Base-by-base conservation (phyloP, 768 basidiomycete genomes). In the Strobilomyces confusus region DNA sequence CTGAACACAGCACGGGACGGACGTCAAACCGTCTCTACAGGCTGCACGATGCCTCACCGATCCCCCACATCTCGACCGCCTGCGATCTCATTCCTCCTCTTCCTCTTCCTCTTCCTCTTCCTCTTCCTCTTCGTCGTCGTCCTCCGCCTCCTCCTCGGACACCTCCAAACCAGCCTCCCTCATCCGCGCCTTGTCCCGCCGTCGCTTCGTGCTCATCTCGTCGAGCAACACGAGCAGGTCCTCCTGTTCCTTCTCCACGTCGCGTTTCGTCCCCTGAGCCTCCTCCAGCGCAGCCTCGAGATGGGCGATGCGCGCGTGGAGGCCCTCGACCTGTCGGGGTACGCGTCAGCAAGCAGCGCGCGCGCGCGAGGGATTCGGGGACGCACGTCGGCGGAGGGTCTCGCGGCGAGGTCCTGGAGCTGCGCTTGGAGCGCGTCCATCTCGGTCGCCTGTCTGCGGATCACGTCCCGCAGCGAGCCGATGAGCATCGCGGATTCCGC, bases 171-270 rank as follows among this genome's bases (percentile, higher is more conserved):
- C 89, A 11, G 80, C 81, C 52, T 80, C 81, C 63, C 78, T 76
- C 75, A 99, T 80, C 59, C 79, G 76, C 44, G 69, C 78, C 74
- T 98, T 98, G 65, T 98, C 97, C 59, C 75, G 77, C 73, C 80
- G 81, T 48, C 95, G 78, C 72, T 99, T 99, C 58, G 75, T 80
- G 42, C 83, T 89, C 56, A 97, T 75, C 72, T 98, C 97, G 63
- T 98, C 97, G 4, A 99, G 75, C 30, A 98, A 72, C 12, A 99
- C 95, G 20, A 99, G 75, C 44, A 98, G 69, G 69, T 99, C 95
- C 66, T 98, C 95, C 62, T 98, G 95, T 68, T 99, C 95, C 71
- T 94, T 95, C 69, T 97, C 93, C 22, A 84, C 82, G 9, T 97
- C 93, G 59, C 81, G 86, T 45, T 81, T 79, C 66, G 86, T 88